Base-by-base conservation (phyloP, 1,284 basidiomycete species). In the Ceratorhiza oryzae-sativae region DNA sequence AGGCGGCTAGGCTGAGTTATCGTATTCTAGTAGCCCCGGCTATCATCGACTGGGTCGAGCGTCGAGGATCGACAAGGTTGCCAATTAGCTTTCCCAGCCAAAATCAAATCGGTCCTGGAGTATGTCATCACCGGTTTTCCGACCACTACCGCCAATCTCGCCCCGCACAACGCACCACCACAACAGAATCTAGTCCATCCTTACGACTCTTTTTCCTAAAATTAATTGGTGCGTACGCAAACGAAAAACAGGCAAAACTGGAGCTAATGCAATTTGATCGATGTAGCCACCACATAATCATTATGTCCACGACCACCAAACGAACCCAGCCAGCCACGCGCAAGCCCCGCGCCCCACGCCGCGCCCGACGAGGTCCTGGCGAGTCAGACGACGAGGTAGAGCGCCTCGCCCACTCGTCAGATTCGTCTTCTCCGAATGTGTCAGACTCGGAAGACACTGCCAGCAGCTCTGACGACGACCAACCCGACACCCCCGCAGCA, bases 381-480 rank as follows among this genome's bases (percentile, higher is more conserved):
- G 65, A 71, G 27, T 39, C 72, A 1, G 70, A 68, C 13, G 67
- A 59, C 27, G 74, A 75, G 34, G 53, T 51, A 48, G 72, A 68
- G 20, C 42, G 51, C 13, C 48, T 58, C 8, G 72, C 58, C 20
- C 46, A 51, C 36, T 61, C 53, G 41, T 51, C 48, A n/a, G 51
- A 63, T 23, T 65, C 59, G 8, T 58, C 49, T 2, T 27, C 53
- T 9, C 32, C 60, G 23, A 62, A 55, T 25, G 25, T 62, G 18
- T 56, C 36, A 2, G 39, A 41, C 32, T 48, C 46, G 36, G 18
- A 45, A 5, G 51, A 27, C 30, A 34, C 30, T n/a, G 45, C 32
- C 56, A 48, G 34, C n/a, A 55, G 48, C 34, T 36, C 42, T 4
- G 27, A 48, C 36, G 71, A 62, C 36, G 59, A 62, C 18, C 39